Evolutionary conservation across 352 stramenopile genomes (phyloP).

Genomic region (Phytophthora citrophthora): DNA sequence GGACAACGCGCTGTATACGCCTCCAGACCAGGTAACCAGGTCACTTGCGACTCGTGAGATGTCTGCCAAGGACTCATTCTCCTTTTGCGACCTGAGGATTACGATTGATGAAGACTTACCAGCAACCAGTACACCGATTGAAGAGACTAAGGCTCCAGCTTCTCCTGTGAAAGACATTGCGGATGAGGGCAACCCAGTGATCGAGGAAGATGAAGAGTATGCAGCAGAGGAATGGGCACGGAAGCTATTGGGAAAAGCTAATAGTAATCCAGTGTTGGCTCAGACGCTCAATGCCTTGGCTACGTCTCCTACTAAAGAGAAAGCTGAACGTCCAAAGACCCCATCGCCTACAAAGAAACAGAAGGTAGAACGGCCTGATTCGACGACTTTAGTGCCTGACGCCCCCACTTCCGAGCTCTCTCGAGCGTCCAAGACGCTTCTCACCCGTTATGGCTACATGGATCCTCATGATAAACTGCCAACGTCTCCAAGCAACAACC

Average conservation of each 20-base stretch:
- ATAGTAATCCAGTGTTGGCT: conserved; percentile 59
- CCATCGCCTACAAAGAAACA: conserved; percentile 41
- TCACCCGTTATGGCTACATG: conserved; percentile 87
- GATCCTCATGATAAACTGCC: conserved; percentile 49
- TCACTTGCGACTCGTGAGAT: conserved; percentile 32
- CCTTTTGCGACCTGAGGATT: conserved; percentile 71
- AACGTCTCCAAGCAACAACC: conserved; percentile 28
- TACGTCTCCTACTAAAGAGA: conserved; percentile 23
- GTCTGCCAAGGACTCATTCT: conserved; percentile 59
- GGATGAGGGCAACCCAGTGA: conserved; percentile 26
- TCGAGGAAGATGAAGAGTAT: conserved; percentile 13
- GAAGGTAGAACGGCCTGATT: neutral
- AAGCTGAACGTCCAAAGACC: conserved; percentile 24
- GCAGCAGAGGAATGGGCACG: conserved; percentile 66
- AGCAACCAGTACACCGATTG: neutral
- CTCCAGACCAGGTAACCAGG: conserved; percentile 43
- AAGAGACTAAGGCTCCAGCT: conserved; percentile 15
- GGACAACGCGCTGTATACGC: conserved; percentile 76
- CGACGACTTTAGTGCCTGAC: conserved; percentile 12
- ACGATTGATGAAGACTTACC: conserved; percentile 28
- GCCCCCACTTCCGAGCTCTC: conserved; percentile 64
- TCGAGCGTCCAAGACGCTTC: conserved; percentile 82
- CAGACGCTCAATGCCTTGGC: conserved; percentile 69
- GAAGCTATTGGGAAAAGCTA: conserved; percentile 62
- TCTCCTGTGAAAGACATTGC: conserved; percentile 6